A percentile compares a stretch with the other conserved stretches of the same genome.
Evolutionary conservation across 345 rosid genomes (phyloP).

Genomic region (Populus deltoides): DNA sequence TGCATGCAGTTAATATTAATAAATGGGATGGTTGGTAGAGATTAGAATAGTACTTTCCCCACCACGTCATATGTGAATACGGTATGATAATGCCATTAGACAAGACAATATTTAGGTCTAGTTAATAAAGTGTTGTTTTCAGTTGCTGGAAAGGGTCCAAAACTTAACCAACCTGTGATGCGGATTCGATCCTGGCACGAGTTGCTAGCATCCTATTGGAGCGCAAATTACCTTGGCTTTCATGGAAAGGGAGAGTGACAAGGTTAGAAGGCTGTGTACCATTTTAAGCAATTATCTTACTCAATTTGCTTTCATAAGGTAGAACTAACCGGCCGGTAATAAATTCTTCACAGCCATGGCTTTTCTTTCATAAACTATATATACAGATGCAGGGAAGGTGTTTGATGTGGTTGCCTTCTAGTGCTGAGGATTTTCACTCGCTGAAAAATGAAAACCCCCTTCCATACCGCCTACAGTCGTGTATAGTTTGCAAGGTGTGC

Average conservation of each 20-base stretch:
- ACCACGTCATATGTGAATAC: not conserved
- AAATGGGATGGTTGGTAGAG: not conserved
- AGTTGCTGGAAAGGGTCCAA: not conserved
- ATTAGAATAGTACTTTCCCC: not conserved
- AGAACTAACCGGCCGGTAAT: not conserved
- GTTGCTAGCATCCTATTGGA: not conserved
- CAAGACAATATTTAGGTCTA: not conserved
- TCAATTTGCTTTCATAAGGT: not conserved
- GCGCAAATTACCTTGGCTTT: not conserved
- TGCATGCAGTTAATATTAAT: not conserved
- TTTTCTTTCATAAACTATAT: too few species aligned
- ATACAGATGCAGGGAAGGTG: too few species aligned
- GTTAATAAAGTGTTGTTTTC: not conserved
- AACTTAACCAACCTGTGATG: conserved; percentile 28
- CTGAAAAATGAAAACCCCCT: too few species aligned
- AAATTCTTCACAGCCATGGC: not conserved
- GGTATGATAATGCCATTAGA: not conserved
- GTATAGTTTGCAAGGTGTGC: not conserved
- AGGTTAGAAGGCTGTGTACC: not conserved
- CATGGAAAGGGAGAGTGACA: not conserved
- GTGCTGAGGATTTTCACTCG: too few species aligned
- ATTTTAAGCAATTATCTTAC: not conserved
- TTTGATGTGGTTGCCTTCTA: too few species aligned
- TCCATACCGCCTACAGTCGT: too few species aligned
- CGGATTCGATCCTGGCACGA: not conserved